These are phyloP conservation scores for Athelia sp. DNA, from an alignment of 1,284 basidiomycete species.

Conservation along the genomic window DNA sequence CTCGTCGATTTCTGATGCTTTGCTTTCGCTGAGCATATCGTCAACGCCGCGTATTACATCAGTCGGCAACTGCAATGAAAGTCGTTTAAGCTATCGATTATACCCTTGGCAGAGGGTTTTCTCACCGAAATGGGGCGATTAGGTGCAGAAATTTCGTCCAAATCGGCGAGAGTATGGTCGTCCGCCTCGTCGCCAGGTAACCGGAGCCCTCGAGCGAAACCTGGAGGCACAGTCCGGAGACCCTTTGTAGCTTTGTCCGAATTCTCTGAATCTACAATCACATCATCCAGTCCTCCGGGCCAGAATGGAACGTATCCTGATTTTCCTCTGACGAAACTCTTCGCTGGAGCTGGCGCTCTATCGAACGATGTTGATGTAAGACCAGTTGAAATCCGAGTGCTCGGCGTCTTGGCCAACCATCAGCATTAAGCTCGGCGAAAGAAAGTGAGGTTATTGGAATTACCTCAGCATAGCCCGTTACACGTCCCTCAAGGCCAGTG, in stretches of 20 bases:
- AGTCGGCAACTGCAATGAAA: constrained; percentile 4
- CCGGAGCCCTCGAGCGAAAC: constrained; percentile 62
- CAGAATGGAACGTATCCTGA: constrained; percentile 89
- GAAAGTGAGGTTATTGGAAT: constrained; percentile 3
- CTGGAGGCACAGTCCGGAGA: constrained; percentile 58
- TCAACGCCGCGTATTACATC: constrained; percentile 12
- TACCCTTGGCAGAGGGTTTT: not conserved
- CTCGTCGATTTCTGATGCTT: constrained; percentile 66
- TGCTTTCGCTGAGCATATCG: constrained; percentile 6
- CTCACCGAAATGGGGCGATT: not conserved
- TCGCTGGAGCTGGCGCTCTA: constrained; percentile 72
- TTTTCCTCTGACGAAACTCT: constrained; percentile 90
- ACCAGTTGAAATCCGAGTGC: constrained; percentile 48
- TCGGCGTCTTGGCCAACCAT: constrained; percentile 38
- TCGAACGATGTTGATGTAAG: constrained; percentile 80
- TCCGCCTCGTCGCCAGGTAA: constrained; percentile 53
- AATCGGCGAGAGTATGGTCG: constrained; percentile 35
- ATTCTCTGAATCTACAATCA: constrained; percentile 32
- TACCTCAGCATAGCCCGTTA: constrained; percentile 80
- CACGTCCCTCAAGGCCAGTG: constrained; percentile 72
- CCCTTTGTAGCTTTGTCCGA: constrained; percentile 34
- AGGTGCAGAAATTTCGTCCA: constrained; percentile 23
- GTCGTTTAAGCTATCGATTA: not conserved
- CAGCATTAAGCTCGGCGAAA: constrained; percentile 7
- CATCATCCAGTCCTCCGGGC: constrained; percentile 82